Percentiles rank a stretch among this genome's conserved stretches.
phyloP scores from a whole-genome alignment of 2,329 filamentous ascomycete species.

The Chaetomium sp. region DNA sequence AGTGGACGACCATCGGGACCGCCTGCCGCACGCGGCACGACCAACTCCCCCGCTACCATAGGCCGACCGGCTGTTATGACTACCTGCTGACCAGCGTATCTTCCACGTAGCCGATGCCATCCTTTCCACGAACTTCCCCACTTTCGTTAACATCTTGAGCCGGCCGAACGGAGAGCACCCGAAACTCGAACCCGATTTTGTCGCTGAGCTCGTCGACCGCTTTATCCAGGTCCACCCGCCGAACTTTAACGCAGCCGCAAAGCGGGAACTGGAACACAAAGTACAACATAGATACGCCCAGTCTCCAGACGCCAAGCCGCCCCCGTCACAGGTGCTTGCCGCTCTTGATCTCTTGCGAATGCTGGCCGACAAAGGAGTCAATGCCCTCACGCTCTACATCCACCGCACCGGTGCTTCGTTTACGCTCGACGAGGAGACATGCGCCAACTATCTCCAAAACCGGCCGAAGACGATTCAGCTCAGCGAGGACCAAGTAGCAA shows the following conservation, averaged over 20 bases:
- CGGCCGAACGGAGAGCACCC: conserved; percentile 58
- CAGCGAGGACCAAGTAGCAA: conserved; percentile 74
- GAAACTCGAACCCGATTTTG: conserved; percentile 60
- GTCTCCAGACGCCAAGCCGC: conserved; percentile 46
- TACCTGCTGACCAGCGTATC: conserved; percentile 9
- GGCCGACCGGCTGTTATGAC: background rate
- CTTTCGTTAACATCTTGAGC: conserved; percentile 71
- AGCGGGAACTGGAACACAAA: conserved; percentile 62
- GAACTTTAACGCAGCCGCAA: conserved; percentile 71
- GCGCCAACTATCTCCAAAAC: conserved; percentile 47
- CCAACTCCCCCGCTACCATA: too few relatives aligned
- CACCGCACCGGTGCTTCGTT: conserved; percentile 68
- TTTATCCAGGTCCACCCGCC: conserved; percentile 82
- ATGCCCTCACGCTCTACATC: conserved; percentile 58
- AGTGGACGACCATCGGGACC: conserved; percentile 20
- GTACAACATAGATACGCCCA: conserved; percentile 62
- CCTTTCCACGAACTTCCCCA: conserved; percentile 68
- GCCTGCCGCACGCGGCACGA: background rate
- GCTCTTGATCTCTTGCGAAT: conserved; percentile 64
- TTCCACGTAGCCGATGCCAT: conserved; percentile 71
- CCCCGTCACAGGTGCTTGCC: conserved; percentile 65
- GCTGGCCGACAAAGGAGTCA: conserved; percentile 51
- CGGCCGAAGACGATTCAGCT: conserved; percentile 54
- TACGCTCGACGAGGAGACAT: conserved; percentile 68
- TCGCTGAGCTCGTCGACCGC: conserved; percentile 76